These are phyloP conservation scores for Bocquillonia castaneifolia DNA, from an alignment of 441 rosid species.

Conservation along the genomic window DNA sequence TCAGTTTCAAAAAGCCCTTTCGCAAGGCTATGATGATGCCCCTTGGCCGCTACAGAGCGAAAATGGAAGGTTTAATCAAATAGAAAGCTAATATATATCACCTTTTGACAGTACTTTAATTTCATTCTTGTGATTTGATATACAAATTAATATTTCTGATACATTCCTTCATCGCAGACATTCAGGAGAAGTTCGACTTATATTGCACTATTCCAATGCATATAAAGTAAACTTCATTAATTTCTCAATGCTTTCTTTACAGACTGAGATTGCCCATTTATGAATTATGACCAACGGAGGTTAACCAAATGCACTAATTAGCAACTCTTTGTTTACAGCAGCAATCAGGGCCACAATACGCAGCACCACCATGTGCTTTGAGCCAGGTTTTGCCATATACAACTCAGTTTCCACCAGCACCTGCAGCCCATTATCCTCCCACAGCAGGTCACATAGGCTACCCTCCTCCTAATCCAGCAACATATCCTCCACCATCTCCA, in stretches of 20 bases:
- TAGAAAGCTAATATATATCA: neutral
- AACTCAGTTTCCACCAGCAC: conserved; percentile 9
- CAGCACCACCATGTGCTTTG: conserved; percentile 1
- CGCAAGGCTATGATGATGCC: conserved; percentile 47
- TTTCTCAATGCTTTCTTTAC: too few relatives aligned
- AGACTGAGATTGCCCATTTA: too few relatives aligned
- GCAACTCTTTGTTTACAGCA: too few relatives aligned
- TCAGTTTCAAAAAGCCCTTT: conserved; percentile 45
- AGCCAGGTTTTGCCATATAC: conserved; percentile 11
- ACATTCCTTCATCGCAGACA: conserved; percentile 27
- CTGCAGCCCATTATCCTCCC: conserved; percentile 16
- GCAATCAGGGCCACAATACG: too few relatives aligned
- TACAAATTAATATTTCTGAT: neutral
- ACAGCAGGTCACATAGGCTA: conserved; percentile 16
- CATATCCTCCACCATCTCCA: conserved; percentile 19
- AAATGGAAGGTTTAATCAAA: conserved; percentile 34
- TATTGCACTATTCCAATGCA: too few relatives aligned
- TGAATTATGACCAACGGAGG: too few relatives aligned
- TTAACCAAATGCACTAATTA: too few relatives aligned
- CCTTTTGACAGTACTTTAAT: neutral
- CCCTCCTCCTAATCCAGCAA: conserved; percentile 21
- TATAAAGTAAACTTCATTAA: too few relatives aligned
- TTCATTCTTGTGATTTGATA: neutral
- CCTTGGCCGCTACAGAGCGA: conserved; percentile 39
- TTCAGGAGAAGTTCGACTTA: conserved; percentile 45